phyloP scores from a whole-genome alignment of 257 asterid genomes.

The Verbena officinalis region DNA sequence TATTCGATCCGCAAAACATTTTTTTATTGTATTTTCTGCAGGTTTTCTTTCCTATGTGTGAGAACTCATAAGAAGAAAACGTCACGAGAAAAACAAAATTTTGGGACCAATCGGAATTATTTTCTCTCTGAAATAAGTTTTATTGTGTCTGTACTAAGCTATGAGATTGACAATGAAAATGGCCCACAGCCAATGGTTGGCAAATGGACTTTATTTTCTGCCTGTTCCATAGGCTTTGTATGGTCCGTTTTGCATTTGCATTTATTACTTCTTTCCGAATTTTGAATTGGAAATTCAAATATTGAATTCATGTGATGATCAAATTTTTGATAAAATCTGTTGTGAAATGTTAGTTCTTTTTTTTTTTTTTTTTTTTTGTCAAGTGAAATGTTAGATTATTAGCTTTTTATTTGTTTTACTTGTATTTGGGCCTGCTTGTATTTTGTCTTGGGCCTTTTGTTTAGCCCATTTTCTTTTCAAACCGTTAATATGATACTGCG shows the following conservation, averaged over 20 bases:
- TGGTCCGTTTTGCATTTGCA: constrained; percentile 1
- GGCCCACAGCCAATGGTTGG: background rate
- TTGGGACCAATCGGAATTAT: background rate
- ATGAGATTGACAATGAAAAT: background rate
- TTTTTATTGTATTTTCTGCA: too few relatives aligned
- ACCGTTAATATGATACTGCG: too few relatives aligned
- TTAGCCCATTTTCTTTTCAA: too few relatives aligned
- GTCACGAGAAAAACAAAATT: background rate
- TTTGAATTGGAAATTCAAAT: background rate
- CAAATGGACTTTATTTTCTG: background rate
- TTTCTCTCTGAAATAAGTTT: background rate
- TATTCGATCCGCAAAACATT: background rate
- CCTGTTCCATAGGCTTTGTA: background rate
- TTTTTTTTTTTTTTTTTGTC: too few relatives aligned
- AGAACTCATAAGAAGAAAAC: too few relatives aligned
- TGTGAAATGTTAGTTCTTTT: too few relatives aligned
- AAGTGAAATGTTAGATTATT: too few relatives aligned
- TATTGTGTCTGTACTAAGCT: background rate
- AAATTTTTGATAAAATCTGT: too few relatives aligned
- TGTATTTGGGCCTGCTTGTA: too few relatives aligned
- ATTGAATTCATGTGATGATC: background rate
- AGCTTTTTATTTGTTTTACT: too few relatives aligned
- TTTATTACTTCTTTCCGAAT: background rate
- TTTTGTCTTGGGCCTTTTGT: too few relatives aligned
- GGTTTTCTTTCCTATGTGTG: too few relatives aligned